Evolutionary conservation across 768 basidiomycete species (phyloP).

Genomic region (Amanita thiersii): DNA sequence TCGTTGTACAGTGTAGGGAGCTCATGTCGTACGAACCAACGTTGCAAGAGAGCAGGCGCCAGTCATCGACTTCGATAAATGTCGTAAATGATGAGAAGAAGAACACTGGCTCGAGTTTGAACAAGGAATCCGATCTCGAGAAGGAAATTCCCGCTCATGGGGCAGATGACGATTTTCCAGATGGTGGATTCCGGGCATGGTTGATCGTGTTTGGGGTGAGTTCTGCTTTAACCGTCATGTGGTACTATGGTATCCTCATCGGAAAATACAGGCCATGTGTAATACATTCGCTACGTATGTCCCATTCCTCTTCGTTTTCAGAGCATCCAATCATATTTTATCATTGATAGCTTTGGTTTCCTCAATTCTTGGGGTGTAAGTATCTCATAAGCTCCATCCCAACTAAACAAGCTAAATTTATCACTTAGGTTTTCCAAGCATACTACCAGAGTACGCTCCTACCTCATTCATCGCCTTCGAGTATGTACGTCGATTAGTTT

Average conservation of each 20-base stretch:
- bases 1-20: no score
- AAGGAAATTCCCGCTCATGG: no score
- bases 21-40: no score
- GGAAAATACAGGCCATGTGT: conserved; percentile 30
- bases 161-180: conserved; percentile 26
- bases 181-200: conserved; percentile 38
- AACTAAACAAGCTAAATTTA: background rate
- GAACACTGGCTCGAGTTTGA: no score
- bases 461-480: conserved; percentile 42
- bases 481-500: conserved; percentile 38
- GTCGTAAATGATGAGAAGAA: no score
- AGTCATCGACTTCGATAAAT: no score
- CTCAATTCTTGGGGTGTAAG: conserved; percentile 72
- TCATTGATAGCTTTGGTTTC: conserved; percentile 44
- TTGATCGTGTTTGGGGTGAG: conserved; percentile 34
- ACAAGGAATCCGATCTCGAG: no score
- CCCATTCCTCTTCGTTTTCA: background rate
- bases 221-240: conserved; percentile 1
- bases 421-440: conserved; percentile 63
- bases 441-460: conserved; percentile 57
- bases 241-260: background rate
- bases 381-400: conserved; percentile 10
- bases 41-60: no score
- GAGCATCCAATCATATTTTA: background rate
- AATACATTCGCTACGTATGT: conserved; percentile 38